These are phyloP conservation scores for Alternaria dauci DNA, from an alignment of 2,329 filamentous ascomycete species.

Conservation along the genomic window DNA sequence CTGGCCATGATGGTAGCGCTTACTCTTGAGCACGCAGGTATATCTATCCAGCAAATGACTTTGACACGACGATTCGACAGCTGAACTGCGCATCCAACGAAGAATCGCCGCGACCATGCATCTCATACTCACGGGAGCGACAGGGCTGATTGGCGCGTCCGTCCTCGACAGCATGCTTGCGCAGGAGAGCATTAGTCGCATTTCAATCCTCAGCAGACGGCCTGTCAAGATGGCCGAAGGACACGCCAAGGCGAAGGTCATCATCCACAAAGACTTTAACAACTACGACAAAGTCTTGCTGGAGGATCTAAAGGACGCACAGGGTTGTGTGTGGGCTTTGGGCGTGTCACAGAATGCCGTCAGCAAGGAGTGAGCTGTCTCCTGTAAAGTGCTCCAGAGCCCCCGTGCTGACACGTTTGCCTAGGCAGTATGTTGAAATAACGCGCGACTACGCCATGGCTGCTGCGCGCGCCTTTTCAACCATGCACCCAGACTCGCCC, in stretches of 20 bases:
- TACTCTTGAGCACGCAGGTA: not conserved
- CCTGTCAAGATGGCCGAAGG: conserved; percentile 70
- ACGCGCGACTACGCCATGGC: conserved; percentile 72
- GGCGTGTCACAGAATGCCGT: conserved; percentile 71
- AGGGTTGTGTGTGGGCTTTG: conserved; percentile 77
- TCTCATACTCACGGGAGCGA: conserved; percentile 57
- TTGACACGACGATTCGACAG: not conserved
- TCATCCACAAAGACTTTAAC: conserved; percentile 73
- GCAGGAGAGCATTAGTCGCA: conserved; percentile 63
- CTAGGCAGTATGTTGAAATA: conserved; percentile 70
- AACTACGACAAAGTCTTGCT: conserved; percentile 67
- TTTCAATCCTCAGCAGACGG: conserved; percentile 73
- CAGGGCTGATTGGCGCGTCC: conserved; percentile 53
- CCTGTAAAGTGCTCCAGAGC: not conserved
- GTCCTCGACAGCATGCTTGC: conserved; percentile 51
- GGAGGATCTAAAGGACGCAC: conserved; percentile 67
- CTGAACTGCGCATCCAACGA: not conserved
- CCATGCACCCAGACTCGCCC: conserved; percentile 58
- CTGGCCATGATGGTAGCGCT: conserved; percentile 3
- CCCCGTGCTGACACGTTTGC: not conserved
- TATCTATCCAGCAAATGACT: not conserved
- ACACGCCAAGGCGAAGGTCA: conserved; percentile 69
- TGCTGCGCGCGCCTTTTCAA: conserved; percentile 68
- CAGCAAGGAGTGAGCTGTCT: conserved; percentile 61
- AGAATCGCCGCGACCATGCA: conserved; percentile 37